Conservation (phyloP, 1,139 yeast species). For the Yamadazyma aaseri region DNA sequence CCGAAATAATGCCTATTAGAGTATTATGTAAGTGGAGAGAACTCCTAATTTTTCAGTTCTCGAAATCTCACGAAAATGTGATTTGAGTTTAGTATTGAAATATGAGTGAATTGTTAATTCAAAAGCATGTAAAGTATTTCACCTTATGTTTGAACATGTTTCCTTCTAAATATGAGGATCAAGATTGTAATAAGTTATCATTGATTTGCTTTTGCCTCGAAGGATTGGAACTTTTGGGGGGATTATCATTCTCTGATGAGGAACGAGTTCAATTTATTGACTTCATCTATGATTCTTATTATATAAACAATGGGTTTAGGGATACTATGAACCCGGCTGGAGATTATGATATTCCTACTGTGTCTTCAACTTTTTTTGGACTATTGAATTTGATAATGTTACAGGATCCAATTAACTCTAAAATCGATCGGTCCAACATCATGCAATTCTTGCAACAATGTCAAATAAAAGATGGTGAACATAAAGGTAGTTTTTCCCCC, state of each 20-base stretch:
- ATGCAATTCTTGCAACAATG: conserved; percentile 52
- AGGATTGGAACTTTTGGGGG: conserved; percentile 55
- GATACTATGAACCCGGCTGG: conserved; percentile 40
- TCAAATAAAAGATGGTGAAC: conserved; percentile 57
- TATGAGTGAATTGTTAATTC: conserved; percentile 16
- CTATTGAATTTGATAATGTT: conserved; percentile 50
- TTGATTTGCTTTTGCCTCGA: conserved; percentile 65
- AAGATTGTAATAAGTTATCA: conserved; percentile 67
- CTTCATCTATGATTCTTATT: conserved; percentile 49
- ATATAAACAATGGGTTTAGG: conserved; percentile 47
- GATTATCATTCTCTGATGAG: conserved; percentile 26
- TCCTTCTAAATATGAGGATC: conserved; percentile 50
- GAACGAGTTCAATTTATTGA: conserved; percentile 34
- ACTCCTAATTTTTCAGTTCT: too few relatives aligned
- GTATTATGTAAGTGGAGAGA: too few relatives aligned
- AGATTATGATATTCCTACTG: conserved; percentile 55
- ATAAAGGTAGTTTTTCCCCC: conserved; percentile 50
- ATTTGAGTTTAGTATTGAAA: too few relatives aligned
- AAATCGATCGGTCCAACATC: conserved; percentile 43
- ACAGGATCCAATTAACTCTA: conserved; percentile 34
- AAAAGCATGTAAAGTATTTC: conserved; percentile 52
- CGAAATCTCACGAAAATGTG: too few relatives aligned
- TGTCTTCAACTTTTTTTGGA: conserved; percentile 71
- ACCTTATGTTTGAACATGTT: conserved; percentile 48
- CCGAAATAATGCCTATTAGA: too few relatives aligned